Conservation (phyloP, 306 rosid species). For the Lathyrus tuberosus region DNA sequence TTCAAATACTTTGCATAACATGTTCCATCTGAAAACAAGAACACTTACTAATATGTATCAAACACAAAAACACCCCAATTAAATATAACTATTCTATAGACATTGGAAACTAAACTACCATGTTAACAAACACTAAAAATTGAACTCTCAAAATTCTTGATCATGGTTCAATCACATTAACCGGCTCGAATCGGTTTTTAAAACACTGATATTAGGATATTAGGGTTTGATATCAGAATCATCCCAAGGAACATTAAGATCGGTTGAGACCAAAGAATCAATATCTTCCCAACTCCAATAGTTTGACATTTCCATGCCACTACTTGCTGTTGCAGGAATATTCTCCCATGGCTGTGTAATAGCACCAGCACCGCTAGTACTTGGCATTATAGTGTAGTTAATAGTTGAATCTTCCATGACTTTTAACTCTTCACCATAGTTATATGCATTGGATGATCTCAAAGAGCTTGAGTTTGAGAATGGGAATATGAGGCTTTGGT, state of each 20-base stretch:
- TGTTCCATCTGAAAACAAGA: constrained; percentile 49
- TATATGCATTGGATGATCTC: constrained; percentile 48
- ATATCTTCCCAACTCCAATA: constrained; percentile 94
- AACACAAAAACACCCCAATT: constrained; percentile 44
- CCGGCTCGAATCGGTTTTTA: background rate
- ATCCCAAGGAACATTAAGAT: constrained; percentile 77
- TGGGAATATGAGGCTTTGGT: constrained; percentile 46
- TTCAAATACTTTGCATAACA: constrained; percentile 49
- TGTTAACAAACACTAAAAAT: background rate
- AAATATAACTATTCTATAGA: constrained; percentile 40
- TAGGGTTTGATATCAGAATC: constrained; percentile 76
- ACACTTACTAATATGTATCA: constrained; percentile 33
- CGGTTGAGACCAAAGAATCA: constrained; percentile 77
- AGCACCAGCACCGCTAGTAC: constrained; percentile 34
- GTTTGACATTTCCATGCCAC: constrained; percentile 53
- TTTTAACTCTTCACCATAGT: constrained; percentile 53
- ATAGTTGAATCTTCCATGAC: constrained; percentile 52
- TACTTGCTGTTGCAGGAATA: constrained; percentile 41
- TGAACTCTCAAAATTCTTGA: background rate
- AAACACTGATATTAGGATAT: constrained; percentile 31
- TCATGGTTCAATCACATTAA: background rate
- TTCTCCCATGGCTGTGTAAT: constrained; percentile 61
- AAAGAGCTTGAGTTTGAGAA: constrained; percentile 60
- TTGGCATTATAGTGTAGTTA: constrained; percentile 33
- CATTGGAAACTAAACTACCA: constrained; percentile 24